phyloP scores from a whole-genome alignment of 441 rosid species.

The Breynia disticha region DNA sequence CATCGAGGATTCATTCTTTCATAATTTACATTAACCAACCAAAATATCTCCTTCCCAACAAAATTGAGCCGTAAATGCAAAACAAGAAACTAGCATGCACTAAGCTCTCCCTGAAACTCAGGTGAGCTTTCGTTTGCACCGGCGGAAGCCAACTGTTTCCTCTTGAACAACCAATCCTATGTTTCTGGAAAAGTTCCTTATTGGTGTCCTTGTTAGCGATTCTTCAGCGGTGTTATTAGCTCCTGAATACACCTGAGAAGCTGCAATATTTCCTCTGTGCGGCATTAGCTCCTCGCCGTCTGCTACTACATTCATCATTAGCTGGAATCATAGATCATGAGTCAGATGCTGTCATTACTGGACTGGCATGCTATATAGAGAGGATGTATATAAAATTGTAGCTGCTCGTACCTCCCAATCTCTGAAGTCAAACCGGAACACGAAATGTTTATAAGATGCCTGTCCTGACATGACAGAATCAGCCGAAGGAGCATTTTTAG shows the following conservation, averaged over 20 bases:
- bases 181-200: slow-evolving; percentile 36
- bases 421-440: slow-evolving; percentile 57
- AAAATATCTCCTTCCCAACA: no score
- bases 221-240: slow-evolving; percentile 13
- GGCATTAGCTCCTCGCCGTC: slow-evolving; percentile 47
- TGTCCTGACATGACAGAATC: slow-evolving; percentile 36
- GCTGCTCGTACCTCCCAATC: slow-evolving; percentile 55
- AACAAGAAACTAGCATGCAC: no score
- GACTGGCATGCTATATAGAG: not conserved
- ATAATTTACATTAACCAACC: no score
- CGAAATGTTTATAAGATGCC: slow-evolving; percentile 48
- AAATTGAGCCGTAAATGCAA: no score
- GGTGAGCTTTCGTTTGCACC: slow-evolving; percentile 30
- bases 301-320: slow-evolving; percentile 30
- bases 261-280: slow-evolving; percentile 18
- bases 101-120: slow-evolving; percentile 9
- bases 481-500: slow-evolving; percentile 58
- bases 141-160: slow-evolving; percentile 23
- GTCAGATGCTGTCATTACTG: not conserved
- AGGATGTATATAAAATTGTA: not conserved
- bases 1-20: no score
- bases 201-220: slow-evolving; percentile 26
- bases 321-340: slow-evolving; percentile 15
- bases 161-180: slow-evolving; percentile 36
- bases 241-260: slow-evolving; percentile 15